Evolutionary conservation across 1,139 yeast genomes (phyloP), one percentile per base, ranked within the genome.

Genomic region (Protomyces arabidopsidicola): DNA sequence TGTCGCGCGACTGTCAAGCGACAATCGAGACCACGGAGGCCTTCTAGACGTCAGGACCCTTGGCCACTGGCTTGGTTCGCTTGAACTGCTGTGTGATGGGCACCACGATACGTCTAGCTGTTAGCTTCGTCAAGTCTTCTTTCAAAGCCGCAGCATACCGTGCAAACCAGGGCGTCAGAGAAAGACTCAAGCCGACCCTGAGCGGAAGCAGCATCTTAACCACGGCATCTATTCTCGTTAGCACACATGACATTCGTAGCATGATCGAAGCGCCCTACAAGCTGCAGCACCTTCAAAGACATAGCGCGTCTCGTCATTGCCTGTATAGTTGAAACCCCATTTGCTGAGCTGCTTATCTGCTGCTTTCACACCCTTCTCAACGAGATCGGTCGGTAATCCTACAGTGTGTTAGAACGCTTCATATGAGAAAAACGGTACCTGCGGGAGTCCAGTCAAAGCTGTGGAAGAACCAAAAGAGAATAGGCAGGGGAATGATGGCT

Each of bases 241-340:
- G 48, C 27, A 18, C 22, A 36, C 16, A 3, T 5, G n/a, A n/a
- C n/a, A n/a, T 14, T 12, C 42, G 16, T 36, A 2, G 9, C 42
- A 9, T 6, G 16, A 36, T 14, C 16, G 9, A 9, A 5, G 16
- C 14, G 12, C 22, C 48, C 3, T 42, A 42, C 48, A 58, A 2
- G 62, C 62, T 27, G 62, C 62, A n/a, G 62, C 62, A n/a, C 62
- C 62, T 31, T 58, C 62, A 24, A 58, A 58, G 22, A 58, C n/a
- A 34, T 58, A 58, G 34, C 62, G 62, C 14, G 62, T 22, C 34
- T 52, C 62, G 39, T 58, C 62, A 31, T 52, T 51, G 10, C 62
- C 62, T 6, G 62, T 52, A 16, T 58, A 58, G 18, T 42, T 52
- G 12, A 38, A 34, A 0, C 62, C 62, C 62, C 55, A 58, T 45